Base-by-base conservation (phyloP, 2,329 filamentous ascomycete species). In the Eurotiales sp. region DNA sequence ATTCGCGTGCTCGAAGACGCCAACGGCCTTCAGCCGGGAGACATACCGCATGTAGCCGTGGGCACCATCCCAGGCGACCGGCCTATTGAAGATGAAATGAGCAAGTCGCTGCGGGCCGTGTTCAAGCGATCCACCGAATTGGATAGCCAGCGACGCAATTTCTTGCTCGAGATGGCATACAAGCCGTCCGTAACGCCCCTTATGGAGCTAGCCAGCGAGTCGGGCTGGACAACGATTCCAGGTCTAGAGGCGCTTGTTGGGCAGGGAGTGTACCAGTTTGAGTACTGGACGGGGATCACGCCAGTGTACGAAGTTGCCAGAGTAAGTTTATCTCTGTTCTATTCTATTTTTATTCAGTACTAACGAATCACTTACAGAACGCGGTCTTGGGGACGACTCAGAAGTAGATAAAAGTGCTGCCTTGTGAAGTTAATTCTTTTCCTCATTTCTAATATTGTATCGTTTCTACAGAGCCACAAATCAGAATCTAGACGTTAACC, bases 141-240 rank as follows among this genome's bases (percentile, higher is more conserved):
- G 8, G 59, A 59, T 6, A 66, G 66, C 21, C 70, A 71, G 46
- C 70, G 69, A 5, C 71, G 70, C 22, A 79, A 81, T 17, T 81
- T 93, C 11, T 72, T 97, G 55, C 73, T 97, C 3, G 93, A 99
- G 70, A 96, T 99, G 91, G 92, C 93, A 2, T 99, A 99, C 71
- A 95, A 92, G 70, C 93, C 93, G 17, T 77, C 81, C 0, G 80
- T 88, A 47, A 99, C 93, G 4, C 82, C 86, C 7, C 71, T 96
- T 58, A 96, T 97, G 84, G 80, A 87, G 65, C 74, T 96, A 65
- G 92, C 91, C 2, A 78, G 84, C 60, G 81, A 86, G 59, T 81
- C 81, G 11, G 85, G 86, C 3, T 99, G 93, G 93, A 79, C 74
- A 51, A 90, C 87, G 2, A 86, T 97, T 56, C 85, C 90, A 7